Evolutionary conservation across 441 rosid genomes (phyloP), one percentile per base, ranked within the genome.

Genomic region (Erodium texanum): DNA sequence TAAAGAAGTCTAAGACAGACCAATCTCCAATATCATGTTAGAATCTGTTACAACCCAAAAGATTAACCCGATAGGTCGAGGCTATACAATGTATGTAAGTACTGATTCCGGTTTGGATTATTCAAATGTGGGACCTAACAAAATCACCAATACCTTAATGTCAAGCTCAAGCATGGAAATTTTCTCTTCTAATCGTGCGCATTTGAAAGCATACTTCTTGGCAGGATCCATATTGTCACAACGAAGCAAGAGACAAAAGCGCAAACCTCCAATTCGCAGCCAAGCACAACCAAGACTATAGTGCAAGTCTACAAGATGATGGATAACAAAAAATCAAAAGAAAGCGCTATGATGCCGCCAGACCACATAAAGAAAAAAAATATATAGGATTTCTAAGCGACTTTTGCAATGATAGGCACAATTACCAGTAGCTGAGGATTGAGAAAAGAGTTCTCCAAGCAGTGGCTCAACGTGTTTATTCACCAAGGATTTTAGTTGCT

Each of bases 191-290:
- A 88, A 41, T 50, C 72, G 80, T 19, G 81, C 75, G 71, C 81
- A 76, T 83, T 89, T 94, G 82, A 78, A 85, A 64, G 85, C 77
- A 72, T 86, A 87, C 79, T 89, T 92, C 83, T 78, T 71, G 62
- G 84, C 86, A 73, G 99, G 99, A 83, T 94, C 99, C 73, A 89
- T 69, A 78, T 78, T 86, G 81, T 85, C 85, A 72, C 81, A 68
- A 69, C 79, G 66, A 77, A 82, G 84, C 85, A 94, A 79, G 73
- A 92, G 97, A 77, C 69, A 76, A 74, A 85, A 87, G 67, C 96
- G 96, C 70, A 94, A 75, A 24, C 78, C 86, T 62, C 98, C 99
- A 68, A 94, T 85, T 63, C 76, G 74, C 59, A 92, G 56, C 97
- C 97, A 94, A 18, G 86, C 89, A 74, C 76, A 70, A 56, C 97